phyloP scores from a whole-genome alignment of 805 yeast genomes.

The Suhomyces canberraensis region DNA sequence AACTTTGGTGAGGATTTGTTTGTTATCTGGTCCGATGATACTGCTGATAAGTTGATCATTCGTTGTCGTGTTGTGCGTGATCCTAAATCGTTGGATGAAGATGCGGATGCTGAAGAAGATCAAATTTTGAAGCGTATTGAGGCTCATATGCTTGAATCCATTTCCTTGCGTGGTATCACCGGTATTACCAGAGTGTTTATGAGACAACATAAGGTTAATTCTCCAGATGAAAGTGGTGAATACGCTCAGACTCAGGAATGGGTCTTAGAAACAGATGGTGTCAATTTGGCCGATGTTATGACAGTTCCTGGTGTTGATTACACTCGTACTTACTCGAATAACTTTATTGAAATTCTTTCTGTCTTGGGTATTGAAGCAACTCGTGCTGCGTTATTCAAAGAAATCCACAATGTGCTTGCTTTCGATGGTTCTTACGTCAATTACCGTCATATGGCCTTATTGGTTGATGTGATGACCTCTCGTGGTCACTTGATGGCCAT shows the following conservation, averaged over 20 bases:
- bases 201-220: constrained; percentile 77
- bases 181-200: constrained; percentile 88
- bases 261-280: constrained; percentile 99
- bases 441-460: constrained; percentile 95
- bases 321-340: constrained; percentile 86
- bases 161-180: constrained; percentile 92
- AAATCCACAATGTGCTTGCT: constrained; percentile 94
- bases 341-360: constrained; percentile 90
- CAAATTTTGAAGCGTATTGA: constrained; percentile 93
- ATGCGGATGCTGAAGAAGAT: constrained; percentile 94
- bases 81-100: constrained; percentile 89
- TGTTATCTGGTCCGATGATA: constrained; percentile 99
- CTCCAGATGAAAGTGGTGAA: constrained; percentile 81
- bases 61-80: constrained; percentile 99
- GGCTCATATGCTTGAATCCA: constrained; percentile 92
- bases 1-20: constrained; percentile 93
- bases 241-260: constrained; percentile 88
- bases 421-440: constrained; percentile 99
- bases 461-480: constrained; percentile 98
- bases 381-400: constrained; percentile 88
- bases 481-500: constrained; percentile 98
- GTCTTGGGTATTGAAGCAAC: constrained; percentile 99
- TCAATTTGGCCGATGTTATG: constrained; percentile 91
- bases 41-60: constrained; percentile 91
- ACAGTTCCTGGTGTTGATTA: constrained; percentile 93